These are phyloP conservation scores for Metarhizium rileyi DNA, from an alignment of 2,329 filamentous ascomycete species.

Conservation along the genomic window DNA sequence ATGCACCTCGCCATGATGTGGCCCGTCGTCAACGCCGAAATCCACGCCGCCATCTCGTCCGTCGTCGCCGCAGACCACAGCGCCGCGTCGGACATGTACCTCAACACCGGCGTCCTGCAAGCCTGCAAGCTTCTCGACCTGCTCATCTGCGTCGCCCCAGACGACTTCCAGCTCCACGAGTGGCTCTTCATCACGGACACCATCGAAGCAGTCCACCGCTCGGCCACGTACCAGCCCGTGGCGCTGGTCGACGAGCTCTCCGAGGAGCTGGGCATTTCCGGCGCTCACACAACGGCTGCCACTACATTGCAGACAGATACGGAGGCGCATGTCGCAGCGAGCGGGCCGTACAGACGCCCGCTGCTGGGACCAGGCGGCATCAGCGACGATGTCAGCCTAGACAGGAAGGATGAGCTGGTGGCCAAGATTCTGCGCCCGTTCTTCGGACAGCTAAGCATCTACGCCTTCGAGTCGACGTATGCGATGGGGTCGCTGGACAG, in stretches of 20 bases:
- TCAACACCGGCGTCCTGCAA: conserved; percentile 68
- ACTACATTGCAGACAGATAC: conserved; percentile 26
- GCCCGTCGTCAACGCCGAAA: conserved; percentile 80
- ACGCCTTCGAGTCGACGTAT: conserved; percentile 87
- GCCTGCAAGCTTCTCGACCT: conserved; percentile 90
- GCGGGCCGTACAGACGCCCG: conserved; percentile 32
- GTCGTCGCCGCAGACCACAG: conserved; percentile 59
- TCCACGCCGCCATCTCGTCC: conserved; percentile 70
- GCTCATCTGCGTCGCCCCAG: conserved; percentile 75
- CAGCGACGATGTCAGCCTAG: conserved; percentile 44
- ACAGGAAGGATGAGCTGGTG: conserved; percentile 59
- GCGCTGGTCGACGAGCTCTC: conserved; percentile 79
- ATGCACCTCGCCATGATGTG: conserved; percentile 77
- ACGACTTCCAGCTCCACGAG: conserved; percentile 96
- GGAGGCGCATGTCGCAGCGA: conserved; percentile 25
- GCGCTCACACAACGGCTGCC: conserved; percentile 21
- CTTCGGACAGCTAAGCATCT: conserved; percentile 85
- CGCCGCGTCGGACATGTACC: conserved; percentile 60
- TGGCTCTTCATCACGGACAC: conserved; percentile 98
- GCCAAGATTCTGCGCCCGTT: conserved; percentile 76
- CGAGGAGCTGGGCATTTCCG: conserved; percentile 54
- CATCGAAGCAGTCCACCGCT: conserved; percentile 86
- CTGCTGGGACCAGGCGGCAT: conserved; percentile 44
- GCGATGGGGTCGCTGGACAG: conserved; percentile 64
- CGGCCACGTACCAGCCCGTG: conserved; percentile 55